These are phyloP conservation scores for Porpolomopsis calyptriformis DNA, from an alignment of 768 basidiomycete species.

Conservation along the genomic window DNA sequence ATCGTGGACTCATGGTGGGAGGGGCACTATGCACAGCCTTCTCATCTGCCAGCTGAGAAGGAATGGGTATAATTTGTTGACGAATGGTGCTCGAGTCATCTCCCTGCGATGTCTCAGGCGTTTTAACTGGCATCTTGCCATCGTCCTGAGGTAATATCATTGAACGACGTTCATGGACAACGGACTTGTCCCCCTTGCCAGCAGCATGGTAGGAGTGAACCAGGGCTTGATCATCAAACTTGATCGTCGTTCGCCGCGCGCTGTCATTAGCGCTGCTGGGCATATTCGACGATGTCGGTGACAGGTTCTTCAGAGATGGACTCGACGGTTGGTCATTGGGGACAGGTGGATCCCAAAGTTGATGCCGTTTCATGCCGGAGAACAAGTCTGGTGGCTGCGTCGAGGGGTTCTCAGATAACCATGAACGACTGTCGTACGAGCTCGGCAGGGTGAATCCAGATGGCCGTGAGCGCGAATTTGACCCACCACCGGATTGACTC, in stretches of 20 bases:
- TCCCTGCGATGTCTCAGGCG: no score
- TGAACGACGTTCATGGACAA: conserved; percentile 41
- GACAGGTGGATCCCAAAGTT: conserved; percentile 84
- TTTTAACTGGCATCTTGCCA: no score
- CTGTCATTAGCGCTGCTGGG: conserved; percentile 23
- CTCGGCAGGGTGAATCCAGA: conserved; percentile 18
- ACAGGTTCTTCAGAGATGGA: conserved; percentile 19
- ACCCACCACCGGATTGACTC: conserved; percentile 35
- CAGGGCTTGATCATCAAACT: conserved; percentile 64
- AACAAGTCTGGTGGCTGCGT: conserved; percentile 21
- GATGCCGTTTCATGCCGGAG: conserved; percentile 59
- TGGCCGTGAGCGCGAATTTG: conserved; percentile 24
- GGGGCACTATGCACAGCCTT: conserved; percentile 36
- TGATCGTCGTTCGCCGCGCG: conserved; percentile 51
- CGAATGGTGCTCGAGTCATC: neutral
- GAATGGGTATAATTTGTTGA: conserved; percentile 16
- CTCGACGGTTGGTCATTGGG: conserved; percentile 40
- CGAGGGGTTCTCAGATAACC: conserved; percentile 1
- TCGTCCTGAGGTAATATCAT: conserved; percentile 2
- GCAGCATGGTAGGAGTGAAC: conserved; percentile 64
- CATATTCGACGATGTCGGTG: conserved; percentile 16
- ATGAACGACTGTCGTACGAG: conserved; percentile 5
- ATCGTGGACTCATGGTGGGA: conserved; percentile 30
- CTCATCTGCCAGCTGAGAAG: conserved; percentile 26
- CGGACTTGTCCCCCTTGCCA: conserved; percentile 35